phyloP scores from a whole-genome alignment of 108 stramenopile genomes.

The Poteriospumella lacustris region DNA sequence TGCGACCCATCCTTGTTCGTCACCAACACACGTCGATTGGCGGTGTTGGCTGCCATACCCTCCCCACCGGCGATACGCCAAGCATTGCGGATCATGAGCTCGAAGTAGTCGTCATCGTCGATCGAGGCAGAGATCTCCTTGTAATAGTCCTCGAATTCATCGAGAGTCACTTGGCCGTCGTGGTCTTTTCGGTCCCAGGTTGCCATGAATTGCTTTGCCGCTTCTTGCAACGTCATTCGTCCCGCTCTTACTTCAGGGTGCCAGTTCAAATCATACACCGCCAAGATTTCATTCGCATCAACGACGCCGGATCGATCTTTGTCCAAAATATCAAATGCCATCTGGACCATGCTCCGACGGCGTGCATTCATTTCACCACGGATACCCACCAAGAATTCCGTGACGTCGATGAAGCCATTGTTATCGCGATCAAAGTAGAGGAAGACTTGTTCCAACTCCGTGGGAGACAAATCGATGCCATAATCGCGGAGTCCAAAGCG shows the following conservation, averaged over 20 bases:
- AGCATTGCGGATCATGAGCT: slow-evolving; percentile 46
- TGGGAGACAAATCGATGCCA: slow-evolving; percentile 28
- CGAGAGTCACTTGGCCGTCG: slow-evolving; percentile 41
- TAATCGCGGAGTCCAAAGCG: slow-evolving; percentile 23
- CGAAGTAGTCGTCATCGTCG: slow-evolving; percentile 52
- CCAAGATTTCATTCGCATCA: background rate
- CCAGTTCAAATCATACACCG: slow-evolving; percentile 26
- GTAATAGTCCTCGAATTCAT: slow-evolving; percentile 54
- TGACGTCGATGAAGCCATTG: slow-evolving; percentile 27
- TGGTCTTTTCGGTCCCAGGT: slow-evolving; percentile 39
- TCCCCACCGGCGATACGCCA: slow-evolving; percentile 29
- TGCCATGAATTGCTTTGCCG: slow-evolving; percentile 39
- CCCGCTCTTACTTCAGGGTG: slow-evolving; percentile 26
- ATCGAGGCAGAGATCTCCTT: slow-evolving; percentile 47
- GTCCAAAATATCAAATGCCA: slow-evolving; percentile 45
- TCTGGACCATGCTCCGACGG: background rate
- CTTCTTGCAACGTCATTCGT: slow-evolving; percentile 30
- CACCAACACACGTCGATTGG: slow-evolving; percentile 33
- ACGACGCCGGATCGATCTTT: slow-evolving; percentile 31
- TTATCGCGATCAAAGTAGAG: slow-evolving; percentile 40
- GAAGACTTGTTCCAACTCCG: slow-evolving; percentile 36
- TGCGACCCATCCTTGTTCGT: slow-evolving; percentile 24
- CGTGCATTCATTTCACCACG: slow-evolving; percentile 22
- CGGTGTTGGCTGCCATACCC: slow-evolving; percentile 29
- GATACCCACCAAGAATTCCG: slow-evolving; percentile 18